Base-by-base conservation (phyloP, 495 filamentous ascomycete species). In the Neohortaea acidophila region DNA sequence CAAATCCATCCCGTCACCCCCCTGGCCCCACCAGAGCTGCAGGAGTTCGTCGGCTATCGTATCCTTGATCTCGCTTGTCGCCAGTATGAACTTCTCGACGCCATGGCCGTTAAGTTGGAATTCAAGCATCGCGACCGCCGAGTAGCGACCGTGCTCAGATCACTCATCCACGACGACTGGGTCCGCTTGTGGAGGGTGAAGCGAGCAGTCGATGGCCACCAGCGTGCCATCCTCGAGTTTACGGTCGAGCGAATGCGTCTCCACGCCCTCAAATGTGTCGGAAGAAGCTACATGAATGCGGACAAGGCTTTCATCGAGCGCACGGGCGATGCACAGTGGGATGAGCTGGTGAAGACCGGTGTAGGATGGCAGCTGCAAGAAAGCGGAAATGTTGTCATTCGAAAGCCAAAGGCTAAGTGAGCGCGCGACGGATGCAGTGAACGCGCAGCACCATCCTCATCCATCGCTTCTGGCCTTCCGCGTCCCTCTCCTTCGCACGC, bases 1-100 rank as follows among this genome's bases (percentile, higher is more conserved):
- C 60, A 61, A 2, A 72, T 94, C 37, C 82, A 91, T 55, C 29
- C 36, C 1, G 13, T 22, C 32, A 48, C 71, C 33, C 73, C 72
- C 21, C 68, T 94, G 14, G 69, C 76, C 0, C 59, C 63, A 9
- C 57, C 71, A 11, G 84, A 92, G 47, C 55, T 80, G 13, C 73
- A 75, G 33, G 89, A 96, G 43, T 71, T 86, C 44, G 66, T 74
- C 15, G 70, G 72, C 22, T 94, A 92, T 52, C 67, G 79, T 12
- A 74, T 94, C 29, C 71, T 96, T 12, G 89, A 97, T 58, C 69
- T 84, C 27, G 84, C 85, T 8, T 94, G 87, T 55, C 72, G 85
- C 11, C 72, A 84, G 47, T 65, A 71, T n/a, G 68, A 92, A 42
- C 64, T 93, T 24, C 66, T 67, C 6, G 67, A 72, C 22, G 89